Conservation (phyloP, 2,329 filamentous ascomycete species). For the Dactylonectria estremocensis region DNA sequence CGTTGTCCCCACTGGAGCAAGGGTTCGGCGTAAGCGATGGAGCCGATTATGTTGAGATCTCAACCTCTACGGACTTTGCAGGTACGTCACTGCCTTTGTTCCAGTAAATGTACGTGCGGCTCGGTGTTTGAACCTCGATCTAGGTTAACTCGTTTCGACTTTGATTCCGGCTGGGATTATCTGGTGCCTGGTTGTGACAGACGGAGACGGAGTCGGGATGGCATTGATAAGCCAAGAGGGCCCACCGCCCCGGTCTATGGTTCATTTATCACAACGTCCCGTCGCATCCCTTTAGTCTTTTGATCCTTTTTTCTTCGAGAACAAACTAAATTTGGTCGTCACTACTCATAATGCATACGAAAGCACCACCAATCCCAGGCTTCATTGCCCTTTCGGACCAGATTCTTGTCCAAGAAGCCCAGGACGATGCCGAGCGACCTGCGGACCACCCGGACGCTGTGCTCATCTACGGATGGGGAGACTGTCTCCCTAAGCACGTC, state of each 20-base stretch:
- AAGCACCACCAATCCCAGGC: constrained; percentile 50
- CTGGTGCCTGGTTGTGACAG: no score
- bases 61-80: constrained; percentile 14
- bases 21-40: constrained; percentile 17
- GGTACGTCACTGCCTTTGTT: not conserved
- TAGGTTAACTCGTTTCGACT: not conserved
- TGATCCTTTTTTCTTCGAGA: not conserved
- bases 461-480: constrained; percentile 72
- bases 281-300: constrained; percentile 9
- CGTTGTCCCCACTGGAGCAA: constrained; percentile 18
- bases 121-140: not conserved
- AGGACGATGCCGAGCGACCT: constrained; percentile 41
- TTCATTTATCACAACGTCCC: not conserved
- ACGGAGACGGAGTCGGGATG: no score
- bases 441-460: constrained; percentile 60
- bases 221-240: not conserved
- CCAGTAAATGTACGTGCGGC: constrained; percentile 12
- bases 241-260: not conserved
- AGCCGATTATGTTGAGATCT: constrained; percentile 29
- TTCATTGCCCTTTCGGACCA: constrained; percentile 64
- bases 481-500: constrained; percentile 68
- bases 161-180: no score
- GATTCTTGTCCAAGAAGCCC: constrained; percentile 61
- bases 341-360: constrained; percentile 38
- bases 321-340: not conserved